Conservation (phyloP, 2,329 filamentous ascomycete genomes). For the Cladosporium sp. region DNA sequence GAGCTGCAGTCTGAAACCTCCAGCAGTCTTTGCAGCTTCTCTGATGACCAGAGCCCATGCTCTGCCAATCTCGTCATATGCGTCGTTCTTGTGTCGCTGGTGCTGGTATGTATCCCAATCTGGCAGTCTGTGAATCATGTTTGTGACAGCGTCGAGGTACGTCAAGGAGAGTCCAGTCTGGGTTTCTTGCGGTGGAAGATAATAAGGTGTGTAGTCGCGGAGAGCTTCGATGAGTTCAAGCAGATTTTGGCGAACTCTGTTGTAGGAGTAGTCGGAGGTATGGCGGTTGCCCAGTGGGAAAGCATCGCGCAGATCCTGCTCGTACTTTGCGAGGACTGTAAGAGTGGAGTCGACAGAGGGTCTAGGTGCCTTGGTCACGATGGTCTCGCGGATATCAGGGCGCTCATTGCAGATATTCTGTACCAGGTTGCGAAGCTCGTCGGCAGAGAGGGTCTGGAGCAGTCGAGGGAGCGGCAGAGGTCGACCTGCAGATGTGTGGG, state of each 20-base stretch:
- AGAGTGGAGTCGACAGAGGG: constrained; percentile 79
- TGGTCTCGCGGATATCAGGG: constrained; percentile 78
- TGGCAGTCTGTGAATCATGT: constrained; percentile 82
- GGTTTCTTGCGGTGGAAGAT: constrained; percentile 83
- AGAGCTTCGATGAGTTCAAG: constrained; percentile 80
- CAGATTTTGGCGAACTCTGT: constrained; percentile 79
- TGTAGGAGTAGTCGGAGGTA: constrained; percentile 90
- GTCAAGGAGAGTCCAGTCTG: constrained; percentile 79
- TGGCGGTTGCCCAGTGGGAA: constrained; percentile 82
- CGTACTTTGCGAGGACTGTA: constrained; percentile 76
- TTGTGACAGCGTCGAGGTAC: constrained; percentile 85
- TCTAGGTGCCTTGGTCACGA: constrained; percentile 78
- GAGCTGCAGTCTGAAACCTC: constrained; percentile 82
- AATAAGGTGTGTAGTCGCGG: constrained; percentile 91
- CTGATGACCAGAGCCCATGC: constrained; percentile 90
- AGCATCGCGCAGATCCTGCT: constrained; percentile 69
- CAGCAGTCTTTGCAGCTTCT: constrained; percentile 85
- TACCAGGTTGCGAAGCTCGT: constrained; percentile 80
- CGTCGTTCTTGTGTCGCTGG: constrained; percentile 88
- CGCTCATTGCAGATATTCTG: constrained; percentile 87
- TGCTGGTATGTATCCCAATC: constrained; percentile 87
- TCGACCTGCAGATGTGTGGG: constrained; percentile 62
- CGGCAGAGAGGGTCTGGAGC: constrained; percentile 87
- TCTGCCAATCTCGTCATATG: constrained; percentile 91
- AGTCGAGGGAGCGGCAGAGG: constrained; percentile 68